A percentile compares a stretch with the other conserved stretches of the same genome.
Evolutionary conservation across 78 protist genomes (phyloP).

Genomic region (Dictyostelium capitatum): DNA sequence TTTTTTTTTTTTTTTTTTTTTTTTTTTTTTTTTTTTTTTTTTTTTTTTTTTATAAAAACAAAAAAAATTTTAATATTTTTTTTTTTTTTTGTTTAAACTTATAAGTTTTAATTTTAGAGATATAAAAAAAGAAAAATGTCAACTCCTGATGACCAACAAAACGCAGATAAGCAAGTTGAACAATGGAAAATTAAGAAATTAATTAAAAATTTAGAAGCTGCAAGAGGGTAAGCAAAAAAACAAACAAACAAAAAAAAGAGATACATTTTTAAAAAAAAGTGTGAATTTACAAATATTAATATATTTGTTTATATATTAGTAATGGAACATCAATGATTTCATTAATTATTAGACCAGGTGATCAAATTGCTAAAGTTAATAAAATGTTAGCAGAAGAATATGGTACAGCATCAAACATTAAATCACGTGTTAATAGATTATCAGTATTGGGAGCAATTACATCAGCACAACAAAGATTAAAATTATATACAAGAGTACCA

Average conservation of each 20-base stretch:
- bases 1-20: slow-evolving; percentile 1
- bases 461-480: slow-evolving; percentile 96
- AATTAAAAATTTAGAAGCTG: slow-evolving; percentile 91
- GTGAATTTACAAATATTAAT: neutral
- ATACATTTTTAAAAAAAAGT: neutral
- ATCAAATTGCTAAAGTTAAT: slow-evolving; percentile 93
- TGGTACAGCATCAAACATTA: slow-evolving; percentile 99
- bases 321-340: slow-evolving; percentile 99
- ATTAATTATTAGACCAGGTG: slow-evolving; percentile 98
- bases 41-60: neutral
- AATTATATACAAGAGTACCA: slow-evolving; percentile 93
- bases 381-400: slow-evolving; percentile 98
- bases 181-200: slow-evolving; percentile 96
- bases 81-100: neutral
- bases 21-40: slow-evolving; percentile 2
- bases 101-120: neutral
- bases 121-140: slow-evolving; percentile 46
- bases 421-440: slow-evolving; percentile 96
- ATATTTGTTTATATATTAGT: slow-evolving; percentile 38
- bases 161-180: slow-evolving; percentile 87
- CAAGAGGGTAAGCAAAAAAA: slow-evolving; percentile 91
- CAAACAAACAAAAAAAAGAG: neutral
- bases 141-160: slow-evolving; percentile 19
- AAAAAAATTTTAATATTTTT: neutral
- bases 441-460: slow-evolving; percentile 98